A percentile compares a stretch with the other conserved stretches of the same genome.
phyloP scores from a whole-genome alignment of 805 yeast species.

The Suhomyces sp. region DNA sequence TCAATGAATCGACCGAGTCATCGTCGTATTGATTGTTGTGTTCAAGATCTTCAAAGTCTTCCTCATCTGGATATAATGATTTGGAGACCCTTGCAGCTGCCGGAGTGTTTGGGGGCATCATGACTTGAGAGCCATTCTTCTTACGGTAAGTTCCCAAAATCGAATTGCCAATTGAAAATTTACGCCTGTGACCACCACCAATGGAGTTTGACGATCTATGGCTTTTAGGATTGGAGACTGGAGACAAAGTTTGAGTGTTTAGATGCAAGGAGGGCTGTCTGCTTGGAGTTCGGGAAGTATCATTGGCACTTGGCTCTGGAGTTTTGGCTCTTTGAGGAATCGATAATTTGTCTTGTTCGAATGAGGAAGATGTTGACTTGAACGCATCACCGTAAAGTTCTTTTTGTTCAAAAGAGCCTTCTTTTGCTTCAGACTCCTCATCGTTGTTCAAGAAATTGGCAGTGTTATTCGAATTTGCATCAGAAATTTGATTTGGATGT shows the following conservation, averaged over 20 bases:
- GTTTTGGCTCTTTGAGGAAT: slow-evolving; percentile 18
- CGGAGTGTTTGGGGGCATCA: slow-evolving; percentile 56
- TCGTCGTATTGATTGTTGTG: slow-evolving; percentile 34
- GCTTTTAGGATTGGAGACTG: slow-evolving; percentile 25
- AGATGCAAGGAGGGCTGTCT: slow-evolving; percentile 40
- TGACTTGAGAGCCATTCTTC: slow-evolving; percentile 41
- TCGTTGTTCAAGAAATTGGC: slow-evolving; percentile 14
- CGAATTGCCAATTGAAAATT: slow-evolving; percentile 61
- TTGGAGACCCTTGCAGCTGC: slow-evolving; percentile 42
- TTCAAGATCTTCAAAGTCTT: slow-evolving; percentile 31
- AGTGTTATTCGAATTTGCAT: slow-evolving; percentile 14
- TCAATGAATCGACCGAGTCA: slow-evolving; percentile 60
- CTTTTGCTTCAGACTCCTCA: slow-evolving; percentile 13
- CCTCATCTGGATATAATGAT: slow-evolving; percentile 26
- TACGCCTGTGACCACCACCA: slow-evolving; percentile 50
- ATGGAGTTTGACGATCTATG: slow-evolving; percentile 41
- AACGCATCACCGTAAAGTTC: slow-evolving; percentile 41
- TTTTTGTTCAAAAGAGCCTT: slow-evolving; percentile 24
- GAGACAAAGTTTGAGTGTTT: slow-evolving; percentile 28
- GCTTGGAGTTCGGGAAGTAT: slow-evolving; percentile 23
- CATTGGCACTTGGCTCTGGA: slow-evolving; percentile 20
- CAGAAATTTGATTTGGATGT: slow-evolving; percentile 9
- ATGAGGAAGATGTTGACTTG: slow-evolving; percentile 29
- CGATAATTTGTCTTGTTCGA: slow-evolving; percentile 15
- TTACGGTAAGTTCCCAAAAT: slow-evolving; percentile 49